Evolutionary conservation across 78 protist species (phyloP).

Genomic region (Anaeramoeba flamelloides): DNA sequence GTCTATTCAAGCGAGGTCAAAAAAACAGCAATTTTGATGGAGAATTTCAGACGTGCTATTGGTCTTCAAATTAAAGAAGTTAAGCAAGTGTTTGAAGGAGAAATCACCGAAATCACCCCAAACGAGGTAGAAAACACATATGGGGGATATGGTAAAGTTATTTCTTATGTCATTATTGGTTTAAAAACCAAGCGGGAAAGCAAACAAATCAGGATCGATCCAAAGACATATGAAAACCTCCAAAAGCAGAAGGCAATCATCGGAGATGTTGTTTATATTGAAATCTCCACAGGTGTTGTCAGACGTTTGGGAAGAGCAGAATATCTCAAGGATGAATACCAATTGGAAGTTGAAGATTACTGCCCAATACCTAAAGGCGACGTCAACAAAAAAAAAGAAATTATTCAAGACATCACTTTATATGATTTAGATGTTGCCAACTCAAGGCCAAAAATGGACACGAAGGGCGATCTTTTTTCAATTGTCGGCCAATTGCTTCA

Average conservation of each 20-base stretch:
- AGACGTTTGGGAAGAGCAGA: slow-evolving; percentile 27
- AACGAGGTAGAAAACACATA: slow-evolving; percentile 82
- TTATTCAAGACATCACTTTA: slow-evolving; percentile 92
- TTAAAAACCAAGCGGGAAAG: slow-evolving; percentile 43
- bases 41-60: slow-evolving; percentile 94
- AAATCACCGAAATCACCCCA: slow-evolving; percentile 89
- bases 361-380: slow-evolving; percentile 74
- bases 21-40: slow-evolving; percentile 95
- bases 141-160: slow-evolving; percentile 86
- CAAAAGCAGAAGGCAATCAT: slow-evolving; percentile 85
- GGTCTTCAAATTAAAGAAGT: slow-evolving; percentile 91
- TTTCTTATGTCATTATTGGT: slow-evolving; percentile 69
- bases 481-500: slow-evolving; percentile 71
- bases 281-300: slow-evolving; percentile 84
- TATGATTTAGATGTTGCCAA: slow-evolving; percentile 98
- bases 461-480: slow-evolving; percentile 92
- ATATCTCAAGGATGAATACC: neutral
- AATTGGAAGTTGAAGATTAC: slow-evolving; percentile 26
- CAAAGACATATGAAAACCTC: slow-evolving; percentile 83
- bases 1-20: slow-evolving; percentile 80
- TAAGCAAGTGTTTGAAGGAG: slow-evolving; percentile 99
- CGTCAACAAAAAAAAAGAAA: slow-evolving; percentile 79
- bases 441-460: slow-evolving; percentile 31
- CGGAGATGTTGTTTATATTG: slow-evolving; percentile 97
- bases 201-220: slow-evolving; percentile 87